phyloP scores from a whole-genome alignment of 352 stramenopile species.

The Pythium guiyangense region DNA sequence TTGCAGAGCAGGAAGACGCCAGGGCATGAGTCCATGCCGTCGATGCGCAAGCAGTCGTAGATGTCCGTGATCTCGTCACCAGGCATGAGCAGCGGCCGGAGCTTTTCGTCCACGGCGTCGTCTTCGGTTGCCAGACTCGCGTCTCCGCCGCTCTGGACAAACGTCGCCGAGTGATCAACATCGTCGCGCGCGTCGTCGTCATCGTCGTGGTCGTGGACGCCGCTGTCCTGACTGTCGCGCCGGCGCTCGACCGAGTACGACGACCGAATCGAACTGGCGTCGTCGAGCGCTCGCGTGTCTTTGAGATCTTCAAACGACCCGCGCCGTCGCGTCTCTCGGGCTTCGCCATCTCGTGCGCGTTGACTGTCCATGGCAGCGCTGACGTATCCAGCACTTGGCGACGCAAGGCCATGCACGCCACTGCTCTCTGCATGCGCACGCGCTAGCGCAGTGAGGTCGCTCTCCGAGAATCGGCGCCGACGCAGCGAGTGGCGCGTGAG shows the following conservation, averaged over 20 bases:
- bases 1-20: conserved; percentile 67
- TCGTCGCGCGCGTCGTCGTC: conserved; percentile 11
- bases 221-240: conserved; percentile 6
- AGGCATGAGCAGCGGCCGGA: conserved; percentile 56
- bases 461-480: conserved; percentile 8
- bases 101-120: conserved; percentile 51
- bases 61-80: conserved; percentile 65
- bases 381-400: too few relatives aligned
- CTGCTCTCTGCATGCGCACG: neutral
- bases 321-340: conserved; percentile 1
- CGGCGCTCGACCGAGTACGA: conserved; percentile 3
- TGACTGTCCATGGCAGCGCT: neutral
- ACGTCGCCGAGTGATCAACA: conserved; percentile 4
- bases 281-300: neutral
- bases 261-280: neutral
- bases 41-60: conserved; percentile 64
- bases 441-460: conserved; percentile 1
- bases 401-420: too few relatives aligned
- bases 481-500: conserved; percentile 1
- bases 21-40: conserved; percentile 75
- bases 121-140: conserved; percentile 20
- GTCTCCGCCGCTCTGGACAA: conserved; percentile 9
- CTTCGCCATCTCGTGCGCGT: neutral
- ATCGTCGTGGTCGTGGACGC: conserved; percentile 17
- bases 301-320: conserved; percentile 5